Percentiles rank a stretch among this genome's conserved stretches.
Evolutionary conservation across 2,329 filamentous ascomycete species (phyloP).

Genomic region (Fusarium pseudonygamai): DNA sequence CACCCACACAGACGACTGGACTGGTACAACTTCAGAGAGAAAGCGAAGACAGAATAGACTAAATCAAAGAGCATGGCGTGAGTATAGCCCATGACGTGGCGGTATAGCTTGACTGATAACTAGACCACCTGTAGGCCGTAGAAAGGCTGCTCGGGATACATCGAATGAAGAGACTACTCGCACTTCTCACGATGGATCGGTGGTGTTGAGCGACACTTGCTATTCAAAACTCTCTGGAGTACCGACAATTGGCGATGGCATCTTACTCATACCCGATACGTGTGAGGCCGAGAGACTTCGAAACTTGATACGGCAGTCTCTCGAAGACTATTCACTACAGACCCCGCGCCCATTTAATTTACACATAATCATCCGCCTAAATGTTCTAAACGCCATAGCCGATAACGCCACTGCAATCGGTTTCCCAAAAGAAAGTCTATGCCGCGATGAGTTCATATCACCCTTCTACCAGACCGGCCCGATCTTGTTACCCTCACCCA

Average conservation of each 20-base stretch:
- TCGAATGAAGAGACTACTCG: not conserved
- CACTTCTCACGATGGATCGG: no score
- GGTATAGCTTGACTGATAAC: not conserved
- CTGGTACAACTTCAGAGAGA: not conserved
- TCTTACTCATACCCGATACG: not conserved
- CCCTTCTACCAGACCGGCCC: not conserved
- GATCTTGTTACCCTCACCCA: not conserved
- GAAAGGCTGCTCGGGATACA: not conserved
- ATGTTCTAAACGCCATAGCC: not conserved
- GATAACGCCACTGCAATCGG: not conserved
- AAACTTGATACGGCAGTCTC: not conserved
- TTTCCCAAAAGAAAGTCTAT: not conserved
- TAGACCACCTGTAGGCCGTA: not conserved
- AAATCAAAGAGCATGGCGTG: not conserved
- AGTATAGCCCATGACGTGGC: accelerated
- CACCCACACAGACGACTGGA: not conserved
- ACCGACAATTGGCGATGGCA: accelerated
- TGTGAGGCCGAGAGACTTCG: not conserved
- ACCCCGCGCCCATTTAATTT: not conserved
- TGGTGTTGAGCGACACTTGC: not conserved
- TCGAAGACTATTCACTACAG: not conserved
- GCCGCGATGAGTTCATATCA: not conserved
- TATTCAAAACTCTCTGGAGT: accelerated
- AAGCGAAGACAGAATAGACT: not conserved
- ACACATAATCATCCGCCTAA: not conserved